phyloP scores from a whole-genome alignment of 768 basidiomycete species.

The Psilocybe azurescens region DNA sequence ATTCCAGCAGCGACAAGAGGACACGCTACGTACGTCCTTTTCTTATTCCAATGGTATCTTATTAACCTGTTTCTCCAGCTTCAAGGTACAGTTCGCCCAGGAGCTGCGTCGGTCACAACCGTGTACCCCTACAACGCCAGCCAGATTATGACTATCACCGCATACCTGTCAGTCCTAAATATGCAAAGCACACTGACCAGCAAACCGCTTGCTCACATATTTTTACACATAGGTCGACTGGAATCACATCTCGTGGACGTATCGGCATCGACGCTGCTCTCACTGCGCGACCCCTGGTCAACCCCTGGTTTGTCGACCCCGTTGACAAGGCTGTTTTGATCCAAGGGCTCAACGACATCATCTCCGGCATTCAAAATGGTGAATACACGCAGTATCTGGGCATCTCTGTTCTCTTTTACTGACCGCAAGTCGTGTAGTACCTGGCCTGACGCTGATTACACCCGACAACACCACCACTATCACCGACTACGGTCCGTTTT shows the following conservation, averaged over 20 bases:
- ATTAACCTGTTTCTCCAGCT: constrained; percentile 34
- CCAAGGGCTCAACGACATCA: constrained; percentile 53
- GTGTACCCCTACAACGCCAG: constrained; percentile 55
- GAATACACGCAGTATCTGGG: constrained; percentile 13
- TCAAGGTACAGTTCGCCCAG: constrained; percentile 69
- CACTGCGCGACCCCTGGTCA: constrained; percentile 49
- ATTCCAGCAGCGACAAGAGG: constrained; percentile 46
- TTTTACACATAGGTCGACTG: constrained; percentile 47
- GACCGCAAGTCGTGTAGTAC: constrained; percentile 35
- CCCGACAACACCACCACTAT: constrained; percentile 65
- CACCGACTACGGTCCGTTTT: constrained; percentile 49
- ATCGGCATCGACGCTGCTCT: constrained; percentile 61
- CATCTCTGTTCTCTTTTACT: constrained; percentile 1
- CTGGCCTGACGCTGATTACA: constrained; percentile 58
- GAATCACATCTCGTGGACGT: constrained; percentile 65
- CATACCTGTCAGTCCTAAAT: constrained; percentile 49
- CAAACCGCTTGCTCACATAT: not conserved
- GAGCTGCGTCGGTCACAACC: constrained; percentile 57
- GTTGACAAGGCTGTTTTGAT: constrained; percentile 58
- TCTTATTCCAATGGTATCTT: not conserved
- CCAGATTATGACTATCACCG: constrained; percentile 66
- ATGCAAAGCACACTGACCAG: too few species aligned
- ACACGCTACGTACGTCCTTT: constrained; percentile 35
- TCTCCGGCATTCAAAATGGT: constrained; percentile 48
- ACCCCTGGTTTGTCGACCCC: constrained; percentile 66